These are phyloP conservation scores for Albizia julibrissin DNA, from an alignment of 306 rosid species.

Conservation along the genomic window DNA sequence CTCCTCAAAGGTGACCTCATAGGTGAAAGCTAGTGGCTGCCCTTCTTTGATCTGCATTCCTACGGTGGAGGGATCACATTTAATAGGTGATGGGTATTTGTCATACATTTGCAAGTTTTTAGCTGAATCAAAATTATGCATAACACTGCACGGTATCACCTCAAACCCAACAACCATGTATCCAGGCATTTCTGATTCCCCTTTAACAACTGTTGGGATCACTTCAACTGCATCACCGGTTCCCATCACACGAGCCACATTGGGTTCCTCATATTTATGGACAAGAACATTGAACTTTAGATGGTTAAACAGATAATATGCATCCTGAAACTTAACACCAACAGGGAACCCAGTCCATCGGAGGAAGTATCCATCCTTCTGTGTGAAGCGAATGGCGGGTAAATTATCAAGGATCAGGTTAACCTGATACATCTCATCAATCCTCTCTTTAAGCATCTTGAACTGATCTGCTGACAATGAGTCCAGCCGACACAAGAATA, in stretches of 20 bases:
- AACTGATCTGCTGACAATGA: conserved; percentile 54
- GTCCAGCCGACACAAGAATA: conserved; percentile 51
- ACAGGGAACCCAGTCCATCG: conserved; percentile 79
- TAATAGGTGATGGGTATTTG: conserved; percentile 49
- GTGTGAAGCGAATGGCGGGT: conserved; percentile 70
- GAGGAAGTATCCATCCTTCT: conserved; percentile 59
- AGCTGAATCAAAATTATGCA: conserved; percentile 45
- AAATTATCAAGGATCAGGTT: conserved; percentile 56
- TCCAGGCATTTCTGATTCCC: conserved; percentile 49
- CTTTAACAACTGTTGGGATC: conserved; percentile 47
- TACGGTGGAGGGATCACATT: conserved; percentile 68
- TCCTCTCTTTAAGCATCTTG: conserved; percentile 61
- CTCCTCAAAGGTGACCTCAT: conserved; percentile 73
- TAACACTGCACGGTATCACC: conserved; percentile 68
- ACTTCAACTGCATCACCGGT: conserved; percentile 68
- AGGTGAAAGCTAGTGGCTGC: conserved; percentile 63
- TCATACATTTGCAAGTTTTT: conserved; percentile 50
- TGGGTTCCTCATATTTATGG: conserved; percentile 63
- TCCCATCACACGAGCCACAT: conserved; percentile 70
- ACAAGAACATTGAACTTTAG: conserved; percentile 67
- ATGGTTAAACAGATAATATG: conserved; percentile 65
- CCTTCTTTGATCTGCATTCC: conserved; percentile 62
- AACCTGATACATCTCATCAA: conserved; percentile 83
- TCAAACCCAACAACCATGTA: conserved; percentile 87
- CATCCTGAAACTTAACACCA: conserved; percentile 62